Evolutionary conservation across 352 stramenopile species (phyloP).

Genomic region (Peronospora farinosa): DNA sequence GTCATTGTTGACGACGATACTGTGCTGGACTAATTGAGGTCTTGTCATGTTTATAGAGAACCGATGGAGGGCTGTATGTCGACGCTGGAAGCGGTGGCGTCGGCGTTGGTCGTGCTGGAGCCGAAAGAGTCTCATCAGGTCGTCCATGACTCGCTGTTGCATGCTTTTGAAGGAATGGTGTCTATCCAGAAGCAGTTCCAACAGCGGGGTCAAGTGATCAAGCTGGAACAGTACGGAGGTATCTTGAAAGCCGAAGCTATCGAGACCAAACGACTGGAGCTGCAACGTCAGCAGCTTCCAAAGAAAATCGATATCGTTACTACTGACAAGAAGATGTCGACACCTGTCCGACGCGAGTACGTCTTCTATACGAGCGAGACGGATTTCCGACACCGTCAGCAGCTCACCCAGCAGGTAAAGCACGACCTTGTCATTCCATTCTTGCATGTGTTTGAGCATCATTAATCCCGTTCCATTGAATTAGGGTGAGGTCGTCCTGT

Average conservation of each 20-base stretch:
- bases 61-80: constrained; percentile 70
- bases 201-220: constrained; percentile 19
- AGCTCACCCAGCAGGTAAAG: constrained; percentile 45
- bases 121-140: constrained; percentile 7
- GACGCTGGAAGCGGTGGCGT: constrained; percentile 63
- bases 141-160: constrained; percentile 30
- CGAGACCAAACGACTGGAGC: constrained; percentile 17
- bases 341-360: constrained; percentile 31
- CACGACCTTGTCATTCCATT: constrained; percentile 1
- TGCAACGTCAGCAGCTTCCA: constrained; percentile 6
- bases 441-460: background rate
- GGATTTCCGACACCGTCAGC: constrained; percentile 52
- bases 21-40: constrained; percentile 1
- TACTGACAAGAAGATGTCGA: constrained; percentile 1
- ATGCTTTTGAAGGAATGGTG: constrained; percentile 55
- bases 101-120: constrained; percentile 43
- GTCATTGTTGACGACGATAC: background rate
- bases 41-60: constrained; percentile 32
- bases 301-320: background rate
- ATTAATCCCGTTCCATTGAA: background rate
- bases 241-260: constrained; percentile 40
- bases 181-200: constrained; percentile 45
- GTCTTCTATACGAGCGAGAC: constrained; percentile 52
- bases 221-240: constrained; percentile 33
- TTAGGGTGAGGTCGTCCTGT: constrained; percentile 40